Evolutionary conservation across 2,329 filamentous ascomycete species (phyloP), one percentile per base, ranked within the genome.

Genomic region (Cordyceps farinosa): DNA sequence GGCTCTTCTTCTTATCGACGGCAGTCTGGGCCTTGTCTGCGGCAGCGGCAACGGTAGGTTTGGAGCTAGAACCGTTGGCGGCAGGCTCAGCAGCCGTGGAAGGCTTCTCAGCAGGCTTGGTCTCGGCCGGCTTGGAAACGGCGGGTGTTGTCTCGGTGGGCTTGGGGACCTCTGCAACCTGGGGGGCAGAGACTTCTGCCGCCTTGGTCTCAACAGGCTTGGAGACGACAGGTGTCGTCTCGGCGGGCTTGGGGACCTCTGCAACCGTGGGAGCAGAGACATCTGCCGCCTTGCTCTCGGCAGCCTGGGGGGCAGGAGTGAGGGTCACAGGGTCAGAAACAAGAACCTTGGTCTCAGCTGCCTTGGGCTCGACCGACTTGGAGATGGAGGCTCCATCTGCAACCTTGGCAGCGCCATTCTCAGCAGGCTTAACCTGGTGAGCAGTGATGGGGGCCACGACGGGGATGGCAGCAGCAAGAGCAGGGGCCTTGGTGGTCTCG

Each of bases 1-100:
- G 81, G 74, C 84, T 80, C 79, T 87, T 87, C 81, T 85, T 86
- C 60, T 62, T 55, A 29, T 54, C 42, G 11, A 54, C 10, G 6
- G 45, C 55, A 36, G 61, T 45, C 38, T 54, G 50, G 27, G 50
- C 47, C 45, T 52, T 52, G 11, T 48, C 38, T 1, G 57, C 29
- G 5, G 57, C 30, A 44, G 57, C 61, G 13, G 65, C 55, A 64
- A 68, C 63, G 30, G 68, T 44, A 29, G 64, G 51, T 66, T 67
- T 69, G 58, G 64, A 51, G 61, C 69, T 68, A 10, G 71, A 45
- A 8, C 67, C 69, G 51, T 70, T 70, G 45, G 65, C 64, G 32
- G 69, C 67, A 44, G 27, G 30, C 15, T 52, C 32, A 15, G 59
- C 17, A 55, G 68, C 47, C n/a, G 65, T 65, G 32, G 67, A 48